Conservation (phyloP, 2,329 filamentous ascomycete species). For the Penicillium sp. region DNA sequence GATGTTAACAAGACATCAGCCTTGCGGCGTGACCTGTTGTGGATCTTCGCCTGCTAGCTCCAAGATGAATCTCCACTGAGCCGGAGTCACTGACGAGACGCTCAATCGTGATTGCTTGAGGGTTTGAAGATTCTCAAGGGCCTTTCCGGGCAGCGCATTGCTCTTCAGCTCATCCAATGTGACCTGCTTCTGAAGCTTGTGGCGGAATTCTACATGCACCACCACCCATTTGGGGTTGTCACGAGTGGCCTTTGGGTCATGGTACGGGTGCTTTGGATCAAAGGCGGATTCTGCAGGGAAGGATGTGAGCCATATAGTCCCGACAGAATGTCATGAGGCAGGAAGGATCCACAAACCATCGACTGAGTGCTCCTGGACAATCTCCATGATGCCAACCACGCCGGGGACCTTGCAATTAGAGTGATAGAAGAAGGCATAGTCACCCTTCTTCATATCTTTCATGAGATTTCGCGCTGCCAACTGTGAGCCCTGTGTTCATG, state of each 20-base stretch:
- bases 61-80: slow-evolving; percentile 51
- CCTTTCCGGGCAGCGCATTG: slow-evolving; percentile 54
- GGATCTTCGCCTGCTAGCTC: slow-evolving; percentile 38
- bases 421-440: slow-evolving; percentile 95
- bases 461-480: slow-evolving; percentile 76
- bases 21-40: slow-evolving; percentile 11
- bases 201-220: slow-evolving; percentile 82
- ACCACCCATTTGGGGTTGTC: slow-evolving; percentile 78
- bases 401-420: slow-evolving; percentile 88
- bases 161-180: slow-evolving; percentile 68
- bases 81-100: slow-evolving; percentile 55
- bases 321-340: neutral
- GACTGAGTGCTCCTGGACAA: slow-evolving; percentile 77
- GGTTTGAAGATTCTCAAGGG: slow-evolving; percentile 74
- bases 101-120: slow-evolving; percentile 79
- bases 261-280: slow-evolving; percentile 72
- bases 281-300: slow-evolving; percentile 61
- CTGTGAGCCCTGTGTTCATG: slow-evolving; percentile 16
- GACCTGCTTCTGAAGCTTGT: slow-evolving; percentile 72
- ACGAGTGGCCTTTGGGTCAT: slow-evolving; percentile 70
- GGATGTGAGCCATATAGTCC: slow-evolving; percentile 8
- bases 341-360: slow-evolving; percentile 59
- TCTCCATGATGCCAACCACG: slow-evolving; percentile 83
- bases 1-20: too few relatives aligned
- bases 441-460: slow-evolving; percentile 83